These are phyloP conservation scores for Solanum microdontum DNA, from an alignment of 257 asterid genomes.

Conservation along the genomic window DNA sequence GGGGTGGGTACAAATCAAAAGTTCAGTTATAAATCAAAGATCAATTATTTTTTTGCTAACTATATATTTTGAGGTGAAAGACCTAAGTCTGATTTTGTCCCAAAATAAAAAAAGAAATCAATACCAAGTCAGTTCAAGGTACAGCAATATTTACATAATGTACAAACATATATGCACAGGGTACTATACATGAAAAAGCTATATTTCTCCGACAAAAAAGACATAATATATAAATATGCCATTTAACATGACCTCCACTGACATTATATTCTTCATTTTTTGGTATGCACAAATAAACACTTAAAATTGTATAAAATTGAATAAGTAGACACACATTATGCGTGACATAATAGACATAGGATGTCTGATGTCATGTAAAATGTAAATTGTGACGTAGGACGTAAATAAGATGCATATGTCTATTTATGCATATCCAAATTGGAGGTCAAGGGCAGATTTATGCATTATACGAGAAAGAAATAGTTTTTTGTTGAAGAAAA, in stretches of 20 bases:
- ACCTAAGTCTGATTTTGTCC: not conserved
- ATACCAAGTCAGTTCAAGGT: not conserved
- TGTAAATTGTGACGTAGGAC: too few species aligned
- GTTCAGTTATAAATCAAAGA: not conserved
- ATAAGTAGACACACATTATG: too few species aligned
- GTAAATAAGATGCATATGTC: fast-evolving
- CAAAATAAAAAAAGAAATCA: not conserved
- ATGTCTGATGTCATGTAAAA: not conserved
- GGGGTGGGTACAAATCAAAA: not conserved
- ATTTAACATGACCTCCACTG: not conserved
- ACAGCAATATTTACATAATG: not conserved
- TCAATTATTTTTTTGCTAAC: too few species aligned
- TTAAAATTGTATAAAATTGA: too few species aligned
- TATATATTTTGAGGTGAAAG: not conserved
- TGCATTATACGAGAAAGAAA: fast-evolving
- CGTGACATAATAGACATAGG: too few species aligned
- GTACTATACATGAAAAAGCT: not conserved
- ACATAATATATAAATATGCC: not conserved
- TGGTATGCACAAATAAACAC: fast-evolving
- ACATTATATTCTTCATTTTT: too few species aligned
- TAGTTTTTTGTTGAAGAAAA: not conserved
- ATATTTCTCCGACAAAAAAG: not conserved
- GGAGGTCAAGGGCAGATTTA: too few species aligned
- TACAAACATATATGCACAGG: not conserved
- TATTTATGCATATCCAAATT: not conserved